Evolutionary conservation across 352 stramenopile genomes (phyloP), one percentile per base, ranked within the genome.

Genomic region (Phytophthora constricta): DNA sequence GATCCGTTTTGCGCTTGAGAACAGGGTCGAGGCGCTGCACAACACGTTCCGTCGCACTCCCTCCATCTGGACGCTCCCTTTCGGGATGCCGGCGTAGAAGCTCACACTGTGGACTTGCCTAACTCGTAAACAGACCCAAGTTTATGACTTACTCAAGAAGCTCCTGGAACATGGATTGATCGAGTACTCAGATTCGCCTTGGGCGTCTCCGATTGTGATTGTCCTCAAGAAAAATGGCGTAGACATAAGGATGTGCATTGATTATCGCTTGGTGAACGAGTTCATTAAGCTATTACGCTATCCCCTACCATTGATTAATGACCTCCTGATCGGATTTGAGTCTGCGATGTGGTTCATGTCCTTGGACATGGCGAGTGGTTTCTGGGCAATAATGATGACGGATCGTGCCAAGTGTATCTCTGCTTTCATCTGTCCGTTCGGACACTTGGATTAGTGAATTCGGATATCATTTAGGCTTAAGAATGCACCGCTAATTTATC

Each of bases 351-450:
- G 52, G 61, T 68, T 69, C 16, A 22, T 62, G 5, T 61, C 48
- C 14, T 27, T 74, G 0, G 55, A 62, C 27, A 49, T 55, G 45
- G 42, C 55, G 0, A 55, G 17, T 7, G 43, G 60, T 54, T 74
- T 70, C 33, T 74, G 66, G 66, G 59, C 54, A 1, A 37, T 55
- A 2, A 14, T 58, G 0, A 62, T 67, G 61, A 75, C 62, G 0
- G 0, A 16, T 0, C 20, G 56, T n/a, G 62, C 68, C 0, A 60
- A 62, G n/a, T 0, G 16, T 0, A 59, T 76, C 16, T 59, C 39
- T 1, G 59, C 53, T 0, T 69, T 69, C 41, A 62, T 74, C n/a
- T 69, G 59, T 7, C 65, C 65, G 1, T 23, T 69, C 1, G 59
- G 65, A 10, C 59, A 69, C 16, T 74, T 74, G n/a, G n/a, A n/a